These are phyloP conservation scores for Fallopia convolvulus DNA, from an alignment of 148 eudicot genomes.

Conservation along the genomic window DNA sequence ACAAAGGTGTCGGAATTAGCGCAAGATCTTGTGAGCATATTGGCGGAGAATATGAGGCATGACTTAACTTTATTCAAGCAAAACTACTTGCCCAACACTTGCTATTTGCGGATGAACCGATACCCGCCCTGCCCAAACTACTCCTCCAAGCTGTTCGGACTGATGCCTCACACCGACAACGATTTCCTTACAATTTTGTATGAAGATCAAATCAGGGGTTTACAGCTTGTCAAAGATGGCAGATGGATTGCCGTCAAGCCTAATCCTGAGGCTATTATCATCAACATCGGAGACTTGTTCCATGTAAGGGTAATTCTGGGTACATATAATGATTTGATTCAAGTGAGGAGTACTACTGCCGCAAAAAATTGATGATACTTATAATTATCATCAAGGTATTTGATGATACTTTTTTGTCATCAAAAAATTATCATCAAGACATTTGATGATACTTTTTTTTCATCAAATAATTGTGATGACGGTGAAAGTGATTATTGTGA, in stretches of 20 bases:
- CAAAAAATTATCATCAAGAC: no score
- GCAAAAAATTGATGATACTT: no score
- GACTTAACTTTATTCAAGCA: slow-evolving; percentile 36
- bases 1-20: slow-evolving; percentile 47
- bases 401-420: no score
- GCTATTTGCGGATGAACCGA: slow-evolving; percentile 76
- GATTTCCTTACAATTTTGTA: slow-evolving; percentile 76
- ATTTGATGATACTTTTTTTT: no score
- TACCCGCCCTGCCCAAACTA: slow-evolving; percentile 73
- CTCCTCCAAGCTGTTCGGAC: slow-evolving; percentile 40
- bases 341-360: no score
- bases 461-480: no score
- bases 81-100: slow-evolving; percentile 49
- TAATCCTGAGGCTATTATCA: slow-evolving; percentile 57
- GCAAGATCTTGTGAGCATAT: slow-evolving; percentile 46
- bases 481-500: no score
- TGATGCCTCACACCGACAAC: slow-evolving; percentile 85
- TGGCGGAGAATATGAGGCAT: slow-evolving; percentile 48
- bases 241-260: slow-evolving; percentile 81
- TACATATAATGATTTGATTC: no score
- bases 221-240: slow-evolving; percentile 70
- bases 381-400: no score
- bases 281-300: slow-evolving; percentile 84
- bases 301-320: no score
- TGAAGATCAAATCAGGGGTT: slow-evolving; percentile 80